A percentile compares a stretch with the other conserved stretches of the same genome.
Conservation (phyloP, 345 rosid species). For the Bruguiera gymnorhiza region DNA sequence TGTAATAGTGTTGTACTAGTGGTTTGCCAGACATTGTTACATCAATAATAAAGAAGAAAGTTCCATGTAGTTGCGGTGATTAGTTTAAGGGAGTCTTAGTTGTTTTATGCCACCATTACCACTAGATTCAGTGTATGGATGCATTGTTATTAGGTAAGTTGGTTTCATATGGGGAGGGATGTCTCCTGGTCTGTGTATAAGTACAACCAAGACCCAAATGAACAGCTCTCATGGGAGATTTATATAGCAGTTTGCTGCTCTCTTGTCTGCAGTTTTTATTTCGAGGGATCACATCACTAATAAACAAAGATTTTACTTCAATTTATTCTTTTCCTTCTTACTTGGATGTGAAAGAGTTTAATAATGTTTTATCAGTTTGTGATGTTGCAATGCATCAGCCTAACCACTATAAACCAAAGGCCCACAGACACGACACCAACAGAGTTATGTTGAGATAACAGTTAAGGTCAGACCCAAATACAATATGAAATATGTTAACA, state of each 20-base stretch:
- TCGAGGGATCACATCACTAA: background rate
- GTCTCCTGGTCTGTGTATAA: conserved; percentile 28
- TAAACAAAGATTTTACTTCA: background rate
- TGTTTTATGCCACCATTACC: background rate
- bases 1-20: background rate
- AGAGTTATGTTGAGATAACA: no score
- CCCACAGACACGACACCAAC: no score
- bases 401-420: no score
- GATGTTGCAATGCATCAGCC: no score
- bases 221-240: conserved; percentile 15
- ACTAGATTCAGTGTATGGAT: conserved; percentile 30
- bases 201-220: conserved; percentile 17
- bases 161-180: conserved; percentile 24
- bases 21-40: conserved; percentile 2
- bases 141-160: conserved; percentile 20
- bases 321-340: background rate
- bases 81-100: background rate
- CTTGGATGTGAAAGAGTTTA: no score
- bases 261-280: background rate
- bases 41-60: conserved; percentile 12
- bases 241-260: background rate
- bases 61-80: conserved; percentile 18
- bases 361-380: background rate
- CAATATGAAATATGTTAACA: no score
- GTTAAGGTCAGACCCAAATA: no score